phyloP scores from a whole-genome alignment of 2,329 filamentous ascomycete genomes.

The Ceratocystis albifundus region DNA sequence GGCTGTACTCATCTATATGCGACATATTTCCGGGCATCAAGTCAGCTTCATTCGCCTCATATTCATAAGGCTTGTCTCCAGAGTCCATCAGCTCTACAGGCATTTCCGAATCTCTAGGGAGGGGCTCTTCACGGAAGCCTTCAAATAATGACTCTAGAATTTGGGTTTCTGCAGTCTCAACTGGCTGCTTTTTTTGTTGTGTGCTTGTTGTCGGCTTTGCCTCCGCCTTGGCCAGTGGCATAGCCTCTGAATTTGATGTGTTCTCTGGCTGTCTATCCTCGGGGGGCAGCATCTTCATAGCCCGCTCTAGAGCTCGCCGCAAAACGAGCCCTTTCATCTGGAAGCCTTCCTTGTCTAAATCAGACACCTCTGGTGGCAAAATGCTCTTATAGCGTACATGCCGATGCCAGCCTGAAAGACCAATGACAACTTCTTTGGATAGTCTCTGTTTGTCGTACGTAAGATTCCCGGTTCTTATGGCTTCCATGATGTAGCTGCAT shows the following conservation, averaged over 20 bases:
- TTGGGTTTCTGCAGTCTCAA: background rate
- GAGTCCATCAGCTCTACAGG: background rate
- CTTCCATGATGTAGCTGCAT: conserved; percentile 46
- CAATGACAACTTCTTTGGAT: conserved; percentile 34
- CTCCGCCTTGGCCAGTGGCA: background rate
- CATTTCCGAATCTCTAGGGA: background rate
- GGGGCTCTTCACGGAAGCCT: background rate
- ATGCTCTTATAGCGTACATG: conserved; percentile 19
- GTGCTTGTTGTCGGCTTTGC: background rate
- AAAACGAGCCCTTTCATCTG: conserved; percentile 15
- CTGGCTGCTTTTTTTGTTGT: background rate
- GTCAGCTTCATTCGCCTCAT: background rate
- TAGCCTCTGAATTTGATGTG: background rate
- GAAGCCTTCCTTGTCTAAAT: conserved; percentile 15
- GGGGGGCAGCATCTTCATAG: conserved; percentile 14
- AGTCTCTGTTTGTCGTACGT: conserved; percentile 39
- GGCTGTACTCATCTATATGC: background rate
- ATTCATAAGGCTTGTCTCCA: background rate
- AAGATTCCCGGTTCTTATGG: conserved; percentile 41
- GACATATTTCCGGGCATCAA: background rate
- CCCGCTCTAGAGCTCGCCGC: conserved; percentile 14
- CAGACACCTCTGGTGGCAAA: conserved; percentile 14
- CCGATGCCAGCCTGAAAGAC: conserved; percentile 20
- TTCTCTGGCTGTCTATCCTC: background rate
- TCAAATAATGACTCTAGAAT: background rate